Evolutionary conservation across 176 grass and related monocot species (phyloP), one percentile per base, ranked within the genome.

Genomic region (Oropetium thomaeum): DNA sequence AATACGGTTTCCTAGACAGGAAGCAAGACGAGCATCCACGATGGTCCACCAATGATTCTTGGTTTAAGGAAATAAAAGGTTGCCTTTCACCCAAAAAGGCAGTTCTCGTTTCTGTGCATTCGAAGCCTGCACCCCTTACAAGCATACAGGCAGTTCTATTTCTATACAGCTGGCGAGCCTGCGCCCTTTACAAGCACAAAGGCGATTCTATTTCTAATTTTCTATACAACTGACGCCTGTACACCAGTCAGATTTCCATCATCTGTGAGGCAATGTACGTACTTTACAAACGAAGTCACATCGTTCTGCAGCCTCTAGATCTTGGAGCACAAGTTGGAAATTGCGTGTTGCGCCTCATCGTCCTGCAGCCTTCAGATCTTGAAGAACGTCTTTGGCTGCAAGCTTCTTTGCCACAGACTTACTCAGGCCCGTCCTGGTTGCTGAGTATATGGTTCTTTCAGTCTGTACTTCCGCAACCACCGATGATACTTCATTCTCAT

Each of bases 401-500:
- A 86, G 39, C 62, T 89, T 90, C 69, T 80, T 83, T 5, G 90
- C 87, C 9, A 80, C 84, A 1, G 22, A 12, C 69, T 68, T 88
- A 32, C 62, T 40, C 10, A 57, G 16, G 22, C 79, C 90, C 10
- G 84, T 84, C 34, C 37, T 22, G 22, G 71, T 67, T 71, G 63
- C 87, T 0, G 51, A 72, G 67, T 76, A 86, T 27, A 7, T 37
- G 48, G 4, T 70, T 15, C 70, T 86, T 60, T 82, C 48, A 5
- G 63, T 51, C 58, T 65, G 69, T 9, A 90, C 87, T 70, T 78
- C 52, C 8, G 10, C 82, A 20, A 75, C 73, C 8, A 97, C 79
- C 9, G 79, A 90, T 2, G 62, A 31, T 33, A 83, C 58, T 17
- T 72, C 32, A 34, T 88, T 19, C 26, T 71, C 34, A n/a, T 42